A percentile compares a stretch with the other conserved stretches of the same genome.
These are phyloP conservation scores for Colletotrichum graminicola DNA, from an alignment of 2,329 filamentous ascomycete species.

Conservation along the genomic window DNA sequence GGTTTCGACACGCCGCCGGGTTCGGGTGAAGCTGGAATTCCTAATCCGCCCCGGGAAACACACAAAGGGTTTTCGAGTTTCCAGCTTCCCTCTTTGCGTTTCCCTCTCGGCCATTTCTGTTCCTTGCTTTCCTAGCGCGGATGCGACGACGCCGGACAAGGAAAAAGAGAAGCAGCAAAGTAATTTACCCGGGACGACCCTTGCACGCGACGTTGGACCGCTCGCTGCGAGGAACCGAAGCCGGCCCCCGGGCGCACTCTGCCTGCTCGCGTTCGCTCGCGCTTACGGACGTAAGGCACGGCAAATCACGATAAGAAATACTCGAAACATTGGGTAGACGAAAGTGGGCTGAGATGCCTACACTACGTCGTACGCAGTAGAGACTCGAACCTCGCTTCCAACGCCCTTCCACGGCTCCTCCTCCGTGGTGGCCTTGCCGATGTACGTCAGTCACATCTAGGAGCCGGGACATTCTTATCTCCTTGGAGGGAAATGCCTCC, in stretches of 20 bases:
- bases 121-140: neutral
- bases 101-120: neutral
- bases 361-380: conserved; percentile 1
- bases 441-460: neutral
- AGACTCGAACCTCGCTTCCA: neutral
- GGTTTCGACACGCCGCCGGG: neutral
- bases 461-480: neutral
- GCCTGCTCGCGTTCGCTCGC: no score
- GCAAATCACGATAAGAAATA: neutral
- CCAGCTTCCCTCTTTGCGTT: neutral
- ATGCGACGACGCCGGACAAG: neutral
- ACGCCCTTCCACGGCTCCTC: neutral
- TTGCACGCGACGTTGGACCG: conserved; percentile 14
- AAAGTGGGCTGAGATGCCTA: neutral
- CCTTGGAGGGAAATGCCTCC: neutral
- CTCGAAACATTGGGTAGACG: neutral
- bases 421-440: neutral
- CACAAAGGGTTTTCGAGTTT: no score
- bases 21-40: neutral
- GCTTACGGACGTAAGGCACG: neutral
- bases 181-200: conserved; percentile 27
- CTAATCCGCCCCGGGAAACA: neutral
- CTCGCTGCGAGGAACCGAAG: no score
- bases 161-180: neutral
- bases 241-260: no score